phyloP scores from a whole-genome alignment of 129 eudicot species.

The Deinandra increscens region DNA sequence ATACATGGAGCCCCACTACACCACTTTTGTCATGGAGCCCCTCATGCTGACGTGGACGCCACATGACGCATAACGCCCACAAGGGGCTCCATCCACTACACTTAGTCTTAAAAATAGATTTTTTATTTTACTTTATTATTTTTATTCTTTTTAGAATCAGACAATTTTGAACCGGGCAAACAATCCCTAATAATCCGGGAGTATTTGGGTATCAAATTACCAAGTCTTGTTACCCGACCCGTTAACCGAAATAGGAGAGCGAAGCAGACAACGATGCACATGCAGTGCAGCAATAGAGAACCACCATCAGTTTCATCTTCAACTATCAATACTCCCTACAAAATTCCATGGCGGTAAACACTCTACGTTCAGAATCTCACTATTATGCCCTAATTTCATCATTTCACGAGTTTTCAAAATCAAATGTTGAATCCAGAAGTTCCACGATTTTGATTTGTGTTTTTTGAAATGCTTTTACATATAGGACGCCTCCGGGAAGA shows the following conservation, averaged over 20 bases:
- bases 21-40: no score
- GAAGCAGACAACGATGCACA: constrained; percentile 9
- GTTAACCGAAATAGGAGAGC: not conserved
- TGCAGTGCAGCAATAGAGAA: constrained; percentile 23
- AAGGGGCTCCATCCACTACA: no score
- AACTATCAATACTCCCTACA: not conserved
- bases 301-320: not conserved
- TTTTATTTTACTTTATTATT: no score
- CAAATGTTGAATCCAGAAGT: not conserved
- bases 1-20: no score
- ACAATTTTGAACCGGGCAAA: no score
- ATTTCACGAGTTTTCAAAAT: constrained; percentile 6
- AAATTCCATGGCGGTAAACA: constrained; percentile 18
- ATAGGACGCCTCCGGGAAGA: constrained; percentile 77
- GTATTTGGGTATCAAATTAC: not conserved
- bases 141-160: no score
- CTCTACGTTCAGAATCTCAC: not conserved
- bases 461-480: not conserved
- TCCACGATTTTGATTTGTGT: not conserved
- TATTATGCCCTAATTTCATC: not conserved
- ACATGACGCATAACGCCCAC: no score
- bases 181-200: not conserved
- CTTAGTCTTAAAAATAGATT: no score
- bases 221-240: constrained; percentile 6
- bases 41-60: no score